Conservation (phyloP, 306 rosid species). For the Castanea crenata region DNA sequence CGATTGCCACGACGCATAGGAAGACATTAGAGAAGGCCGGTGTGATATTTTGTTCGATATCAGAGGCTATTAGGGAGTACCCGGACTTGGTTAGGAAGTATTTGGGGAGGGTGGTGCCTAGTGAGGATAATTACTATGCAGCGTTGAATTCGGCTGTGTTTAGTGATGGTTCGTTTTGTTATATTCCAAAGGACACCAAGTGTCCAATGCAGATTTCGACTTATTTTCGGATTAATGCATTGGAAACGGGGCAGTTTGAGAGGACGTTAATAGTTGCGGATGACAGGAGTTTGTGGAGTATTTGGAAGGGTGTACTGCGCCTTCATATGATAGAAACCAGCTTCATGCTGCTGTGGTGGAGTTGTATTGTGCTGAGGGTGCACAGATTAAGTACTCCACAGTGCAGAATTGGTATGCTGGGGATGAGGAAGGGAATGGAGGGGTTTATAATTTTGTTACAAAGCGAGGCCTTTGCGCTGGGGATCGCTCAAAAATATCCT, state of each 20-base stretch:
- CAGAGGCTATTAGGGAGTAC: constrained; percentile 79
- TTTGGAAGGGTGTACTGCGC: constrained; percentile 93
- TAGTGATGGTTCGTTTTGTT: constrained; percentile 88
- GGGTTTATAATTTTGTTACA: constrained; percentile 78
- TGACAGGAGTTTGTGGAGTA: constrained; percentile 81
- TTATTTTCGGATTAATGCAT: constrained; percentile 75
- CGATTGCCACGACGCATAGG: constrained; percentile 88
- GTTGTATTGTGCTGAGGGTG: constrained; percentile 65
- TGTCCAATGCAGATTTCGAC: constrained; percentile 95
- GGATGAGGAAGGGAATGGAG: constrained; percentile 81
- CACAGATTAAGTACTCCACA: constrained; percentile 89
- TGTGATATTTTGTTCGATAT: constrained; percentile 82
- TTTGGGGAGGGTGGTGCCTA: constrained; percentile 77
- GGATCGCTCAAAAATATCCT: constrained; percentile 68
- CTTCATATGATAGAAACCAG: constrained; percentile 86
- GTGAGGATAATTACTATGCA: constrained; percentile 78
- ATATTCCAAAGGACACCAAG: constrained; percentile 68
- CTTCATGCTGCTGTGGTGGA: constrained; percentile 97
- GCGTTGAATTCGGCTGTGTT: constrained; percentile 84
- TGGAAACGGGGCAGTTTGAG: constrained; percentile 92
- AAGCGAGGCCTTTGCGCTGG: constrained; percentile 91
- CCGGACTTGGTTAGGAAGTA: constrained; percentile 70
- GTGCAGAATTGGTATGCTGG: constrained; percentile 98
- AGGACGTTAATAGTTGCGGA: constrained; percentile 92
- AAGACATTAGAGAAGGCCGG: constrained; percentile 73